Evolutionary conservation across 306 rosid genomes (phyloP), one percentile per base, ranked within the genome.

Genomic region (Cicer bijugum): DNA sequence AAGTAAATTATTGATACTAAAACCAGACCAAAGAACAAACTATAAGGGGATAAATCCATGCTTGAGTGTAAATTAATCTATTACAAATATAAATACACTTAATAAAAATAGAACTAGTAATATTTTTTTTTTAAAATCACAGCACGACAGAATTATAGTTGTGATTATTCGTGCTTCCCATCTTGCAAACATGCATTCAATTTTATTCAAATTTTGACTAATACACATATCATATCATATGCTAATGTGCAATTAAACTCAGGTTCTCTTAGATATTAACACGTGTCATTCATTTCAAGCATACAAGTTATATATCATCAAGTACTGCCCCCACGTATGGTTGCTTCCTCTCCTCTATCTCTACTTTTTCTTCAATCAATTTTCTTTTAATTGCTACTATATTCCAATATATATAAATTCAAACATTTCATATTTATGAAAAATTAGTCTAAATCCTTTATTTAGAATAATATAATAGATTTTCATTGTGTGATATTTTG

Each of bases 151-250:
- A 38, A 71, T 70, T 23, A 56, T 10, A 20, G 38, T 11, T 44
- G 75, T 55, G 53, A 78, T 62, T 55, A 37, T 64, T 47, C 50
- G 74, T 82, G 88, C 75, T 28, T 82, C 86, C 84, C 80, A 79
- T 73, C 53, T 76, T 73, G 35, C 50, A 48, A 85, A 71, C 84
- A 77, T 68, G 56, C 45, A 69, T 73, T 78, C 64, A 84, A 77
- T 77, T 23, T 23, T 51, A 56, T 77, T 78, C 71, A 82, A 66
- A 66, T 28, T 55, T 71, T 74, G 78, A 77, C 72, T 20, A 71
- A 40, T 66, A 20, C 16, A 35, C n/a, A 19, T 67, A 76, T 72
- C 9, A 68, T 58, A 28, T 50, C 61, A 53, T 72, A 37, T 17
- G 52, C 6, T 59, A 48, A 59, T 59, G 20, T 16, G 72, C 48